Evolutionary conservation across 768 basidiomycete species (phyloP).

Genomic region (Albatrellus ellisii): DNA sequence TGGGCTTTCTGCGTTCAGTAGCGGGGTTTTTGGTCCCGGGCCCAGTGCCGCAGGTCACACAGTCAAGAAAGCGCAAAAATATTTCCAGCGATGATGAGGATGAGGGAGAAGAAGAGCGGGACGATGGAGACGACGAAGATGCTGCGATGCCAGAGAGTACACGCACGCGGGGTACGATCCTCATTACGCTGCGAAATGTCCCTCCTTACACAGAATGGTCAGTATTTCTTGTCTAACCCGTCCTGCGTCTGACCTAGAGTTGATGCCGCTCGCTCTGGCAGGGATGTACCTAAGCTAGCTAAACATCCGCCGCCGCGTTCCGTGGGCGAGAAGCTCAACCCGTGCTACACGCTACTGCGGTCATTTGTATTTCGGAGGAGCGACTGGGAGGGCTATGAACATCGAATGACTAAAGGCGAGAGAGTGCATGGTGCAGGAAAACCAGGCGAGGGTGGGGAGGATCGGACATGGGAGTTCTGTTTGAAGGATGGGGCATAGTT

Average conservation of each 20-base stretch:
- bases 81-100: conserved; percentile 28
- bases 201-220: conserved; percentile 83
- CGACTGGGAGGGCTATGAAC: conserved; percentile 77
- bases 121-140: conserved; percentile 18
- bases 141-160: conserved; percentile 16
- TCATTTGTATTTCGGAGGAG: conserved; percentile 69
- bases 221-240: conserved; percentile 12
- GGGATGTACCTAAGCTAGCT: conserved; percentile 68
- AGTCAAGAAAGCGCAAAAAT: conserved; percentile 30
- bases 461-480: conserved; percentile 87
- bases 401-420: conserved; percentile 90
- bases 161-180: conserved; percentile 48
- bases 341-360: conserved; percentile 54
- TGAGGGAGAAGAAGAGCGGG: conserved; percentile 26
- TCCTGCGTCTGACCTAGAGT: too few species aligned
- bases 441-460: conserved; percentile 64
- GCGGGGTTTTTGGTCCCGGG: conserved; percentile 47
- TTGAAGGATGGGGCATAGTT: conserved; percentile 14
- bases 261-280: conserved; percentile 17
- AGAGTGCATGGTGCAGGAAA: conserved; percentile 47
- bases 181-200: conserved; percentile 81
- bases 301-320: conserved; percentile 53
- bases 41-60: conserved; percentile 30
- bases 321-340: conserved; percentile 38
- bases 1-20: conserved; percentile 72